A percentile compares a stretch with the other conserved stretches of the same genome.
Conservation (phyloP, 352 stramenopile species). For the Globisporangium okanoganense region DNA sequence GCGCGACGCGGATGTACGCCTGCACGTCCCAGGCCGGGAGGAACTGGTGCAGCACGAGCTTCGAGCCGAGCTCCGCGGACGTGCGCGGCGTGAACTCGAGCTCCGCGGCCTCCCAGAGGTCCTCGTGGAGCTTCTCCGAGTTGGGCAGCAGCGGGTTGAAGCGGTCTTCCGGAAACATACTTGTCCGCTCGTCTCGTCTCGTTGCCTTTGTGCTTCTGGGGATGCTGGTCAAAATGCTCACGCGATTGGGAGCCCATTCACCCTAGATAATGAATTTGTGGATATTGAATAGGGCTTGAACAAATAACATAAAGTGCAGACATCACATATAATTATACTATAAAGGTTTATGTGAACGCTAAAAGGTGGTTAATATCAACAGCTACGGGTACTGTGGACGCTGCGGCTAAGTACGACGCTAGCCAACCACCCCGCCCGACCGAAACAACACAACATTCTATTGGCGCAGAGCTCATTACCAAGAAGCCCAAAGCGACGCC, state of each 20-base stretch:
- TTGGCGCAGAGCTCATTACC: slow-evolving; percentile 15
- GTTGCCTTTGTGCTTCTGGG: not conserved
- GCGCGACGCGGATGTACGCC: slow-evolving; percentile 77
- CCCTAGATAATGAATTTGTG: not conserved
- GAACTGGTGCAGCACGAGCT: slow-evolving; percentile 81
- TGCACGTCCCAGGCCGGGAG: slow-evolving; percentile 81
- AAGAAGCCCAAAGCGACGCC: slow-evolving; percentile 4
- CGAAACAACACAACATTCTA: slow-evolving; percentile 3
- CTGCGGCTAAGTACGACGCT: slow-evolving; percentile 14
- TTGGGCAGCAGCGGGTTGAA: slow-evolving; percentile 77
- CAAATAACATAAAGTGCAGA: not conserved
- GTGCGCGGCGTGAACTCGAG: slow-evolving; percentile 62
- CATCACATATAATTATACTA: not conserved
- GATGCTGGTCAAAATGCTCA: slow-evolving; percentile 10
- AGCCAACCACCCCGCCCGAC: slow-evolving; percentile 2
- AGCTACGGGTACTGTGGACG: not conserved
- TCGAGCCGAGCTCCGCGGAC: slow-evolving; percentile 60
- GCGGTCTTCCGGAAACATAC: slow-evolving; percentile 81
- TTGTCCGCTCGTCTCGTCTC: not conserved
- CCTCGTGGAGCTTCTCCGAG: slow-evolving; percentile 63
- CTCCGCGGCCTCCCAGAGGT: slow-evolving; percentile 44
- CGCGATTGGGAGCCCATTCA: not conserved
- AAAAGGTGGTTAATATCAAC: not conserved
- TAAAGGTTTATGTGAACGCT: not conserved
- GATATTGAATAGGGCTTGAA: not conserved